These are phyloP conservation scores for Actinomucor elegans DNA, from an alignment of 371 early-diverging fungal species.

Conservation along the genomic window DNA sequence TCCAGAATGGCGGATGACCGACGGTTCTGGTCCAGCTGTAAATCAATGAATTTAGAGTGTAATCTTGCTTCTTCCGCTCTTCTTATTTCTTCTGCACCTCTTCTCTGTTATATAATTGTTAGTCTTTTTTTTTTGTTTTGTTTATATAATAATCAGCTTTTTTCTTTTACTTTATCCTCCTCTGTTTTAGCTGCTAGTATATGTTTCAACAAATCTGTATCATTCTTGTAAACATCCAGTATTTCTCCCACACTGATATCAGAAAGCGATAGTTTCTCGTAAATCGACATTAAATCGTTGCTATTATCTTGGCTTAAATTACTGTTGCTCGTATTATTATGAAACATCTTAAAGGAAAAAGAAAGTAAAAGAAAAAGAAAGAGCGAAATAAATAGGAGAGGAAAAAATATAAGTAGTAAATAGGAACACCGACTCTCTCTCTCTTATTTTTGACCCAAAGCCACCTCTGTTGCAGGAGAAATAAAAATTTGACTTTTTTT, in stretches of 20 bases:
- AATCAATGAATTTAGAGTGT: constrained; percentile 44
- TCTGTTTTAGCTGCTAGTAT: constrained; percentile 53
- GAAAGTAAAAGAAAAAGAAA: constrained; percentile 4
- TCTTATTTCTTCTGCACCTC: constrained; percentile 47
- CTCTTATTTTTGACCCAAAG: no score
- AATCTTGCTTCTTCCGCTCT: constrained; percentile 44
- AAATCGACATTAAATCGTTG: not conserved
- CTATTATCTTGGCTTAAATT: not conserved
- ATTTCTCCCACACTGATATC: constrained; percentile 51
- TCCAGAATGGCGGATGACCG: constrained; percentile 32
- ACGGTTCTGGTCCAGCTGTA: constrained; percentile 32
- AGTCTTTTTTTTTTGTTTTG: not conserved
- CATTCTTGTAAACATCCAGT: constrained; percentile 46
- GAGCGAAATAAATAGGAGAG: not conserved
- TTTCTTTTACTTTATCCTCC: constrained; percentile 48
- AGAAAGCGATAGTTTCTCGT: constrained; percentile 18
- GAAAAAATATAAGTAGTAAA: not conserved
- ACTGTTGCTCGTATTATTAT: not conserved
- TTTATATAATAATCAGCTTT: not conserved
- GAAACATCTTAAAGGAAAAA: not conserved
- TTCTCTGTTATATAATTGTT: constrained; percentile 24
- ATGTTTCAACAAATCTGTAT: constrained; percentile 51
- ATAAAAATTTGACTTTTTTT: not conserved
- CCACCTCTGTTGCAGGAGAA: not conserved
- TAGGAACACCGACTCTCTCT: constrained; percentile 6